Percentiles rank a stretch among this genome's conserved stretches.
Conservation (phyloP, 2,329 filamentous ascomycete genomes). For the Microthyrium microscopicum region DNA sequence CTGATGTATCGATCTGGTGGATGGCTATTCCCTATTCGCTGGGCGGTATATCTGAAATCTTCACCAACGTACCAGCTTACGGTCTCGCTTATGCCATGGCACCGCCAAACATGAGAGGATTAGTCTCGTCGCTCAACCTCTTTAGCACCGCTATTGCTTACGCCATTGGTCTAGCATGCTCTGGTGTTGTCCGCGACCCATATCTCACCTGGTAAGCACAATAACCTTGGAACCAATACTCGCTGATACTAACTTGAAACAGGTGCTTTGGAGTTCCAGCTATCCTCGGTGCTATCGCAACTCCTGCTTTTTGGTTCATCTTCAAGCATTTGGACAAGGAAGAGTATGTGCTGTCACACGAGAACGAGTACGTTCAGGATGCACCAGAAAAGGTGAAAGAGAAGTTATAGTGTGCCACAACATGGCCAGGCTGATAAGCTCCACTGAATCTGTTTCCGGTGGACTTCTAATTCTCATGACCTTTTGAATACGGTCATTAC, state of each 20-base stretch:
- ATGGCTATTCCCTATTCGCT: slow-evolving; percentile 3
- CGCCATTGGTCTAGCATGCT: slow-evolving; percentile 24
- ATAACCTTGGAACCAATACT: no score
- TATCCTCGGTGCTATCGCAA: not conserved
- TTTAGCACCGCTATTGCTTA: slow-evolving; percentile 32
- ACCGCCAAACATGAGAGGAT: slow-evolving; percentile 34
- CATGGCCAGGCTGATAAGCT: no score
- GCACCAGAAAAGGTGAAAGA: not conserved
- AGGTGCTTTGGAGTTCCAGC: slow-evolving; percentile 3
- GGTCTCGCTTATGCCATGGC: slow-evolving; percentile 36
- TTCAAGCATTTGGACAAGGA: slow-evolving; percentile 2
- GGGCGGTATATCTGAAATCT: slow-evolving; percentile 11
- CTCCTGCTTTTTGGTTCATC: slow-evolving; percentile 3
- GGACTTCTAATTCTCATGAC: no score
- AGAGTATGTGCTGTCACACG: slow-evolving; percentile 1
- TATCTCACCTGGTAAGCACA: slow-evolving; percentile 5
- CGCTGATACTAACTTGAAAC: not conserved
- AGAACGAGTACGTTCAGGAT: slow-evolving; percentile 1
- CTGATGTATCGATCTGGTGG: slow-evolving; percentile 3
- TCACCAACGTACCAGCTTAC: slow-evolving; percentile 34
- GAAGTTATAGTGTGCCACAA: no score
- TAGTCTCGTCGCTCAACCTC: slow-evolving; percentile 34
- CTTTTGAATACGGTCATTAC: no score
- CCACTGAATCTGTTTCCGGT: no score
- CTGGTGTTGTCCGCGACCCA: slow-evolving; percentile 1